Conservation (phyloP, 768 basidiomycete species). For the Trametes gibbosa region DNA sequence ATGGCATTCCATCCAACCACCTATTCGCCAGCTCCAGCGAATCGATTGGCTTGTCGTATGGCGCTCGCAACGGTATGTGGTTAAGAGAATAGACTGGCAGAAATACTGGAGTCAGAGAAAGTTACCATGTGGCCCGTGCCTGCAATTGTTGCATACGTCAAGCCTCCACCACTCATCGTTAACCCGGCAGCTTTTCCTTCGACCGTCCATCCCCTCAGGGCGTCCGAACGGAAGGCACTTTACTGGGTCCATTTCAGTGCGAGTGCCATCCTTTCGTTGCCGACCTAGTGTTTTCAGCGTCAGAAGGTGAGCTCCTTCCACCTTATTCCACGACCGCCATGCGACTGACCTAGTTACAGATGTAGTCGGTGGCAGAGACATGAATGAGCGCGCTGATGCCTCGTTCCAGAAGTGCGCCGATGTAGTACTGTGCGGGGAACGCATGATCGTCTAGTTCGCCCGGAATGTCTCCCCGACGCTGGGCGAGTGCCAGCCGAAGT, state of each 20-base stretch:
- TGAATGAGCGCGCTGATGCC: slow-evolving; percentile 52
- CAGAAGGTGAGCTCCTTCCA: not conserved
- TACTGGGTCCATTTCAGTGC: slow-evolving; percentile 60
- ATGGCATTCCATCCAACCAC: slow-evolving; percentile 39
- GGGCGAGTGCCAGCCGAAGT: slow-evolving; percentile 40
- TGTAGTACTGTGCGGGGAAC: slow-evolving; percentile 38
- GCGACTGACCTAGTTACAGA: slow-evolving; percentile 53
- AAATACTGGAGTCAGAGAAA: too few species aligned
- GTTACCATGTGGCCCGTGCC: slow-evolving; percentile 76
- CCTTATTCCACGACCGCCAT: too few species aligned
- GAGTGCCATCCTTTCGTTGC: slow-evolving; percentile 61
- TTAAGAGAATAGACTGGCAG: too few species aligned
- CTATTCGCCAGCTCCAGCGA: slow-evolving; percentile 47
- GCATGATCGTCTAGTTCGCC: slow-evolving; percentile 38
- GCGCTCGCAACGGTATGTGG: slow-evolving; percentile 43
- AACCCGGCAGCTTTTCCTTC: slow-evolving; percentile 51
- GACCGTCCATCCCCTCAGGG: slow-evolving; percentile 53
- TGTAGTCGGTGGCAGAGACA: slow-evolving; percentile 54
- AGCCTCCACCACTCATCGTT: slow-evolving; percentile 48
- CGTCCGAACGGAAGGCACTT: slow-evolving; percentile 41
- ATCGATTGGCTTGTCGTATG: slow-evolving; percentile 61
- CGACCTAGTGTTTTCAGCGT: slow-evolving; percentile 32
- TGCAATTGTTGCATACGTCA: slow-evolving; percentile 61
- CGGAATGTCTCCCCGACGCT: slow-evolving; percentile 50
- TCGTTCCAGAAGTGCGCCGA: slow-evolving; percentile 53